Percentiles rank a stretch among this genome's conserved stretches.
Conservation (phyloP, 441 rosid genomes). For the Erodium texanum region DNA sequence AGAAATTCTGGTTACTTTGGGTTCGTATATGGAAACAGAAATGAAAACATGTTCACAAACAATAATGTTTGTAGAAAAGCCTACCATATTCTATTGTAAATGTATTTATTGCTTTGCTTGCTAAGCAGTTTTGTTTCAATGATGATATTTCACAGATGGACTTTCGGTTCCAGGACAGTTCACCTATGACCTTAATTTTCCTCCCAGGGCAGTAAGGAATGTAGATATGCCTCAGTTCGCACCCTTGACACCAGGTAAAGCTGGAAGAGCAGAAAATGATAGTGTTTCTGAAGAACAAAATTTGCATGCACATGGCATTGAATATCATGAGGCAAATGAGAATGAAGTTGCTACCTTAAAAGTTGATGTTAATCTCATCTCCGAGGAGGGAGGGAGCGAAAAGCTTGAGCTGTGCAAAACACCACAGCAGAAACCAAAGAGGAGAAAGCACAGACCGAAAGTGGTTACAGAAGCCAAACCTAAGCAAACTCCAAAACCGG, state of each 20-base stretch:
- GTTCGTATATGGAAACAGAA: background rate
- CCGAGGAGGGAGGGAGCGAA: no score
- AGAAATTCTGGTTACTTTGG: background rate
- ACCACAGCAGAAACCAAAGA: constrained; percentile 20
- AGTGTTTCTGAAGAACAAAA: constrained; percentile 19
- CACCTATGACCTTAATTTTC: constrained; percentile 31
- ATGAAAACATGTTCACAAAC: background rate
- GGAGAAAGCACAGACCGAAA: constrained; percentile 26
- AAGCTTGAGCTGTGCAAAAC: constrained; percentile 18
- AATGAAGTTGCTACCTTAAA: constrained; percentile 15
- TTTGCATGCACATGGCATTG: constrained; percentile 16
- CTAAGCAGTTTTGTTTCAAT: background rate
- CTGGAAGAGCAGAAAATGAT: constrained; percentile 18
- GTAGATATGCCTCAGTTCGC: constrained; percentile 27
- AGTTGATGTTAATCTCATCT: constrained; percentile 8
- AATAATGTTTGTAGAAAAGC: background rate
- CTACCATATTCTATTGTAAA: no score
- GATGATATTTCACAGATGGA: constrained; percentile 26
- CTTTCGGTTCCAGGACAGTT: constrained; percentile 14
- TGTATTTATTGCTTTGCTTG: no score
- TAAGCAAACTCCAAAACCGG: constrained; percentile 6
- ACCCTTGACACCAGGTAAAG: constrained; percentile 52
- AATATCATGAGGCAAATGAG: constrained; percentile 19
- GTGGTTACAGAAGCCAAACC: constrained; percentile 23
- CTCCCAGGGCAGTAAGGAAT: constrained; percentile 19